Evolutionary conservation across 805 yeast genomes (phyloP).

Genomic region (Ogataea minuta): DNA sequence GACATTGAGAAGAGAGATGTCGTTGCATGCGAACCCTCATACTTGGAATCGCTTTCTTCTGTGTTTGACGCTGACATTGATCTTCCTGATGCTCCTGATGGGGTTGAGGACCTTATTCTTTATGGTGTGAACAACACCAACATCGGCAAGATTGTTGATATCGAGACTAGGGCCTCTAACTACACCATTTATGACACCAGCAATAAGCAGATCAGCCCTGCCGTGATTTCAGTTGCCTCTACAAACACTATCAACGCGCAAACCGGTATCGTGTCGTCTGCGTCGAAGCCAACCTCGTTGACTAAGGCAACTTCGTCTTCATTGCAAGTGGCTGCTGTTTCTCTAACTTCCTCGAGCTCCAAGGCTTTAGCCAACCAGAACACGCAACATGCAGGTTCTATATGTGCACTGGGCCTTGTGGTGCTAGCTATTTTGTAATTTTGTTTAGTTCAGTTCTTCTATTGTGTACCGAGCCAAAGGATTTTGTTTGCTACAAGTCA

Average conservation of each 20-base stretch:
- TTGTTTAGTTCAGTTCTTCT: conserved; percentile 4
- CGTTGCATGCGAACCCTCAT: conserved; percentile 40
- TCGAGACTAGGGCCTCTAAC: conserved; percentile 39
- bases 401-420: conserved; percentile 35
- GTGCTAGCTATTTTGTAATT: conserved; percentile 40
- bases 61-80: conserved; percentile 47
- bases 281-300: conserved; percentile 20
- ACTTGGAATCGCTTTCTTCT: conserved; percentile 37
- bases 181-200: conserved; percentile 39
- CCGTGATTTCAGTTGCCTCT: conserved; percentile 38
- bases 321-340: conserved; percentile 19
- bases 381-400: conserved; percentile 23
- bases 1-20: conserved; percentile 33
- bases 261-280: conserved; percentile 23
- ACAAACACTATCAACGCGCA: conserved; percentile 37
- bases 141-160: conserved; percentile 43
- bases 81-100: conserved; percentile 48
- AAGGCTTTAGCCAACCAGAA: conserved; percentile 28
- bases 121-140: conserved; percentile 48
- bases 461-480: conserved; percentile 6
- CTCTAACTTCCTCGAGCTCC: conserved; percentile 20
- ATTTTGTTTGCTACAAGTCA: no score
- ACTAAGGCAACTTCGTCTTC: conserved; percentile 19
- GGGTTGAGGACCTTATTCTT: conserved; percentile 41
- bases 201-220: conserved; percentile 33